Percentiles rank a stretch among this genome's conserved stretches.
Conservation (phyloP, 495 filamentous ascomycete species). For the Xylaria palmicola region DNA sequence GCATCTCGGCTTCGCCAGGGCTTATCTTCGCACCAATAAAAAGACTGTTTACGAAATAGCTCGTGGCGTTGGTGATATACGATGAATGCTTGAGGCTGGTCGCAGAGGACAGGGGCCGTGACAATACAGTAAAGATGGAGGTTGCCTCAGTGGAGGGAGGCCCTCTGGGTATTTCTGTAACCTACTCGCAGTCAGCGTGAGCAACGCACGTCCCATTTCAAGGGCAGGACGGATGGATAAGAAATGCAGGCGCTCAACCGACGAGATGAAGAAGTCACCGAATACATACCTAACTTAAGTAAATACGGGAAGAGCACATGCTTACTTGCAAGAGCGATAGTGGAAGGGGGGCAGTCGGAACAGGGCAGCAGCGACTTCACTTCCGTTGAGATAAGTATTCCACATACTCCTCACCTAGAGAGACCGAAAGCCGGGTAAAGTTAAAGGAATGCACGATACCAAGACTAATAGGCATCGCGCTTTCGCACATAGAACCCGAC, state of each 20-base stretch:
- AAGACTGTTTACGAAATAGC: background rate
- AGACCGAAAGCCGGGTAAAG: too few relatives aligned
- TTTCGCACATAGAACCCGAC: too few relatives aligned
- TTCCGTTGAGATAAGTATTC: background rate
- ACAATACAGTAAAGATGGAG: background rate
- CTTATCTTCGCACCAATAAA: too few relatives aligned
- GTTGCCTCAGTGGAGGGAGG: background rate
- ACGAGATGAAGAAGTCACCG: background rate
- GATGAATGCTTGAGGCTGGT: background rate
- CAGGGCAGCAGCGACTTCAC: background rate
- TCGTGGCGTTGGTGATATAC: background rate
- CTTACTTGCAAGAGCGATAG: background rate
- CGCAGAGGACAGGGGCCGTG: background rate
- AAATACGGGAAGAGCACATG: background rate
- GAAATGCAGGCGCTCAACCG: background rate
- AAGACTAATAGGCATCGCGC: too few relatives aligned
- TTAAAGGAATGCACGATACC: too few relatives aligned
- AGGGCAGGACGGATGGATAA: too few relatives aligned
- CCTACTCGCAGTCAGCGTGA: too few relatives aligned
- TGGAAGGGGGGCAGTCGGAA: background rate
- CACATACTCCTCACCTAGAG: background rate
- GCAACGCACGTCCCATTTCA: too few relatives aligned
- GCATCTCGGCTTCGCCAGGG: too few relatives aligned
- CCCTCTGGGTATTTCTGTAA: too few relatives aligned
- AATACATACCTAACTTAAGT: too few relatives aligned